phyloP scores from a whole-genome alignment of 2,329 filamentous ascomycete species.

The Dactylellina parvicollis region DNA sequence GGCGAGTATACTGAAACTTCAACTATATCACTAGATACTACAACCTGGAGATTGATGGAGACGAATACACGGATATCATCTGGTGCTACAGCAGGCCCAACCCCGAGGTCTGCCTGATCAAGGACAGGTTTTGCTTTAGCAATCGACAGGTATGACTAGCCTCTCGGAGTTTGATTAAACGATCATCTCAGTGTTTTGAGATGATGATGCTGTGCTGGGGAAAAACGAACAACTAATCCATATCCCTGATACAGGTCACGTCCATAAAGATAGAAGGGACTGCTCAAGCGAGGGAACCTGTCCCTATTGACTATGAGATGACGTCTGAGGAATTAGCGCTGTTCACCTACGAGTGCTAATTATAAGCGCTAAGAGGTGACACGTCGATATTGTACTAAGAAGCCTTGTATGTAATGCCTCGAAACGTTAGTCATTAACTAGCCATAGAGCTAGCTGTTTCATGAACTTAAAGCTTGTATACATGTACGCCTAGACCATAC shows the following conservation, averaged over 20 bases:
- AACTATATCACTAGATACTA: constrained; percentile 14
- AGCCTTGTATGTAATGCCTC: background rate
- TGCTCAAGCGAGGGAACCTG: background rate
- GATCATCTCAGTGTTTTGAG: background rate
- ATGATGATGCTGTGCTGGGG: background rate
- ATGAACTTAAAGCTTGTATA: too few relatives aligned
- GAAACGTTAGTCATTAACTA: background rate
- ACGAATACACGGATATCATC: constrained; percentile 14
- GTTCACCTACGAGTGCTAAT: constrained; percentile 23
- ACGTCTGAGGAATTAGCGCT: constrained; percentile 16
- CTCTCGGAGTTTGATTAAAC: too few relatives aligned
- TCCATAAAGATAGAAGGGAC: constrained; percentile 25
- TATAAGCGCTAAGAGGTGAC: background rate
- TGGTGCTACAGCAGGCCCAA: constrained; percentile 36
- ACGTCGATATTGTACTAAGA: background rate
- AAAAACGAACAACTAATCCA: background rate
- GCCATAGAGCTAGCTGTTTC: too few relatives aligned
- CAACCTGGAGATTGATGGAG: constrained; percentile 15
- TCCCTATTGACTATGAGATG: constrained; percentile 19
- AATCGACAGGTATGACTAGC: constrained; percentile 16
- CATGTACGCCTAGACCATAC: too few relatives aligned
- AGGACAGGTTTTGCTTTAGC: constrained; percentile 40
- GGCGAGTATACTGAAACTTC: background rate
- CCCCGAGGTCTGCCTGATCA: constrained; percentile 27
- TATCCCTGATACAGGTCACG: constrained; percentile 6